phyloP scores from a whole-genome alignment of 192 early-diverging fungal genomes.

The Rhizophagus clarus region DNA sequence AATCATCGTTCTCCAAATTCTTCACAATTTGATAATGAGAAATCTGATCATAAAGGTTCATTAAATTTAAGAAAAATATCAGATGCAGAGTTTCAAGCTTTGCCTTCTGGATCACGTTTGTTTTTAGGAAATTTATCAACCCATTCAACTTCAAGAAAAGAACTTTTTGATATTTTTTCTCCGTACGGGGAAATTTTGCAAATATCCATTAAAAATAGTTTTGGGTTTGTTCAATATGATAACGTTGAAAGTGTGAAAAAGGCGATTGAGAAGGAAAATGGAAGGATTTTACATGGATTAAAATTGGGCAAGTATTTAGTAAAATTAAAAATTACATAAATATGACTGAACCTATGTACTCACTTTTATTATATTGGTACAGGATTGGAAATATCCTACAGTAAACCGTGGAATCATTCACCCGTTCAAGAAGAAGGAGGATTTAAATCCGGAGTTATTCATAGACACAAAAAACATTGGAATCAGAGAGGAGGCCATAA shows the following conservation, averaged over 20 bases:
- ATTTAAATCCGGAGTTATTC: background rate
- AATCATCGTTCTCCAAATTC: slow-evolving; percentile 23
- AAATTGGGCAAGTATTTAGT: slow-evolving; percentile 27
- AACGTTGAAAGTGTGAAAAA: slow-evolving; percentile 27
- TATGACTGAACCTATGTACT: background rate
- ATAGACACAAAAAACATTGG: slow-evolving; percentile 22
- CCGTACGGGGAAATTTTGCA: slow-evolving; percentile 33
- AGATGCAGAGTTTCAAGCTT: slow-evolving; percentile 34
- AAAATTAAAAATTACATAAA: background rate
- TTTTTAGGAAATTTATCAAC: slow-evolving; percentile 36
- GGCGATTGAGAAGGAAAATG: slow-evolving; percentile 31
- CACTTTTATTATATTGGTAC: background rate
- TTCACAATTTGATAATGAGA: slow-evolving; percentile 29
- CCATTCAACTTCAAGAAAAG: slow-evolving; percentile 32
- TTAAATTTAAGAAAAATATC: slow-evolving; percentile 25
- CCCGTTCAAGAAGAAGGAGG: slow-evolving; percentile 4
- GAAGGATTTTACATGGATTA: slow-evolving; percentile 32
- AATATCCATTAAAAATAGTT: slow-evolving; percentile 36
- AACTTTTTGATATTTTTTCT: slow-evolving; percentile 34
- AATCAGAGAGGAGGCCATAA: slow-evolving; percentile 26
- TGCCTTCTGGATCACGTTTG: slow-evolving; percentile 33
- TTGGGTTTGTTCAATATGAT: slow-evolving; percentile 35
- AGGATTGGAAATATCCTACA: slow-evolving; percentile 31
- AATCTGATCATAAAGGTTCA: slow-evolving; percentile 19
- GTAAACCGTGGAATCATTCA: slow-evolving; percentile 33